A percentile compares a stretch with the other conserved stretches of the same genome.
These are phyloP conservation scores for Vanderwaltozyma verrucispora DNA, from an alignment of 805 yeast genomes.

Conservation along the genomic window DNA sequence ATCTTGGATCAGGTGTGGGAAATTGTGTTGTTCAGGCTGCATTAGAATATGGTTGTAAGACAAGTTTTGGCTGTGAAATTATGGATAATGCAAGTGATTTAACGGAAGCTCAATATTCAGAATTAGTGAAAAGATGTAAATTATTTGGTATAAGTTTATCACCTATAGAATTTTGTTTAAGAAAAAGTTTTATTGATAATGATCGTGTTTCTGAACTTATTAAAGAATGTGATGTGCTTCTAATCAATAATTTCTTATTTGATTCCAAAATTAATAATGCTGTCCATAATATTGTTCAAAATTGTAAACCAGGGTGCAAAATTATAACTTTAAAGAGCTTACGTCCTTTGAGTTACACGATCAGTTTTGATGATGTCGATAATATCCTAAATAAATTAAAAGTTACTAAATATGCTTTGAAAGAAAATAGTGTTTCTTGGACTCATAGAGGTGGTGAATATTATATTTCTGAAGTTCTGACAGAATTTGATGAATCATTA, in stretches of 20 bases:
- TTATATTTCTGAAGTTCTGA: slow-evolving; percentile 60
- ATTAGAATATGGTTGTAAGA: slow-evolving; percentile 64
- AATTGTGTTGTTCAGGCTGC: slow-evolving; percentile 87
- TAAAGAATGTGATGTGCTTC: slow-evolving; percentile 55
- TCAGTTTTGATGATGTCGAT: slow-evolving; percentile 41
- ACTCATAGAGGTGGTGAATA: slow-evolving; percentile 68
- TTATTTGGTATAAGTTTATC: slow-evolving; percentile 58
- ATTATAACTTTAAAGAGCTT: slow-evolving; percentile 72
- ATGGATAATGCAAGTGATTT: slow-evolving; percentile 73
- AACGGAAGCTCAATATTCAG: slow-evolving; percentile 49
- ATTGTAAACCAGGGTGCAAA: slow-evolving; percentile 61
- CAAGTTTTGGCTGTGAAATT: slow-evolving; percentile 81
- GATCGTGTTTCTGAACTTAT: slow-evolving; percentile 43
- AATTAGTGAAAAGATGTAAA: slow-evolving; percentile 46
- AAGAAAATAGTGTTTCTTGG: slow-evolving; percentile 77
- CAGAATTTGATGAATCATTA: slow-evolving; percentile 27
- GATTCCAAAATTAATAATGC: slow-evolving; percentile 61
- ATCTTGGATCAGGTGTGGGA: slow-evolving; percentile 91
- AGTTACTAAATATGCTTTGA: slow-evolving; percentile 55
- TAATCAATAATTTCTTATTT: slow-evolving; percentile 78
- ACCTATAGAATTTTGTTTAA: slow-evolving; percentile 44
- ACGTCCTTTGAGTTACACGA: slow-evolving; percentile 61
- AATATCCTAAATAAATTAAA: slow-evolving; percentile 53
- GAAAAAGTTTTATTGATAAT: slow-evolving; percentile 65
- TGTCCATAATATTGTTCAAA: slow-evolving; percentile 54